These are phyloP conservation scores for Phytopythium helicoides DNA, from an alignment of 352 stramenopile genomes.

Conservation along the genomic window DNA sequence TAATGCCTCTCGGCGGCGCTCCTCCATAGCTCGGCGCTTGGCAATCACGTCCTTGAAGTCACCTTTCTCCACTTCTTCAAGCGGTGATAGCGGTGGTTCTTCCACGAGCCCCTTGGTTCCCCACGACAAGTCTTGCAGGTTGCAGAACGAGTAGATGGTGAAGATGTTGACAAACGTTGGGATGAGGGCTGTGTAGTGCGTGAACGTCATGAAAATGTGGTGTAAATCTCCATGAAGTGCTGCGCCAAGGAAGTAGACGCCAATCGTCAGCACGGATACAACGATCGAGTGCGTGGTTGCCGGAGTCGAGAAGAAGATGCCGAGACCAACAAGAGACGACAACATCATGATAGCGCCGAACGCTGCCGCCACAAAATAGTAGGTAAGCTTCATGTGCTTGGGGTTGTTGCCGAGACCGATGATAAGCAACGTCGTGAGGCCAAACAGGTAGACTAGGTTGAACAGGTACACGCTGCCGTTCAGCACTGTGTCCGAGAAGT, in stretches of 20 bases:
- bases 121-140: slow-evolving; percentile 88
- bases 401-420: slow-evolving; percentile 85
- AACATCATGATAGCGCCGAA: slow-evolving; percentile 83
- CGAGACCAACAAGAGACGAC: slow-evolving; percentile 64
- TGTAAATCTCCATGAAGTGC: slow-evolving; percentile 78
- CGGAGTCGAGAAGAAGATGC: slow-evolving; percentile 70
- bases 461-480: slow-evolving; percentile 73
- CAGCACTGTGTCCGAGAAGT: slow-evolving; percentile 50
- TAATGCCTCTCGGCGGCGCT: slow-evolving; percentile 58
- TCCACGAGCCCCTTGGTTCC: slow-evolving; percentile 72
- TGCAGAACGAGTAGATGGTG: slow-evolving; percentile 89
- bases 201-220: slow-evolving; percentile 84
- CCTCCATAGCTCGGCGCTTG: slow-evolving; percentile 69
- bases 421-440: slow-evolving; percentile 80
- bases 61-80: slow-evolving; percentile 67
- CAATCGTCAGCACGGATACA: slow-evolving; percentile 65
- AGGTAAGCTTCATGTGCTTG: slow-evolving; percentile 86
- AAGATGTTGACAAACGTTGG: slow-evolving; percentile 90
- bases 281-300: slow-evolving; percentile 51
- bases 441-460: slow-evolving; percentile 80
- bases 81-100: slow-evolving; percentile 36
- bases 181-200: slow-evolving; percentile 85
- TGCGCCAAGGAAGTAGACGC: slow-evolving; percentile 83
- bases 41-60: slow-evolving; percentile 85
- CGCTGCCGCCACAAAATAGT: slow-evolving; percentile 72